Base-by-base conservation (phyloP, 371 early-diverging fungal species). In the Rhizopus sp. region DNA sequence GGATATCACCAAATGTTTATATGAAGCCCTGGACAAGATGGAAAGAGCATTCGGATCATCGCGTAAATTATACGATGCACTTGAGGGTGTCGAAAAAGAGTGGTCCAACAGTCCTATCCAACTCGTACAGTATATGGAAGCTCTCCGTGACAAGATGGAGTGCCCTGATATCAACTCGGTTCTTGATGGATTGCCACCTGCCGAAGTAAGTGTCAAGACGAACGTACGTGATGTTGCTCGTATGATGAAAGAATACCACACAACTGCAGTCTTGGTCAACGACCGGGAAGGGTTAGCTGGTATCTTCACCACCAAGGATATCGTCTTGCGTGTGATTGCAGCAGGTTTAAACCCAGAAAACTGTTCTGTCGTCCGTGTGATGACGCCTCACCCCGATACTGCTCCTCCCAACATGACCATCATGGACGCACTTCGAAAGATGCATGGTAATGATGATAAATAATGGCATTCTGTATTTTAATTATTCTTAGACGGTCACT, bases 1-100 rank as follows among this genome's bases (percentile, higher is more conserved):
- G 17, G 98, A 97, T 80, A 94, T 97, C 57, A 96, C 96, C 32
- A 95, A 94, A 64, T 94, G 95, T 75, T 84, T 97, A 53, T 94
- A 93, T 71, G 97, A 97, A 66, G 89, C 94, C 13, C 75, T 97
- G 37, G 95, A 95, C 60, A 93, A 94, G 66, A 92, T 97, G 85
- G 96, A 95, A 69, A 85, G 91, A 39, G 94, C 94, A 35, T 94
- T 94, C 71, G 90, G 91, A 40, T 92, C 93, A 61, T 91, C 91
- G 64, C 82, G 88, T 59, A 90, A 88, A 66, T 70, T 94, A 58
- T 91, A 93, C 57, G 92, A 88, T 57, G 97, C 98, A 8, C 75
- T 96, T 57, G 97, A 95, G 73, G 95, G 92, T 39, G 91, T 97
- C 3, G 95, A 95, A 76, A 83, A 91, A 58, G 92, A 93, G 62